Percentiles rank a stretch among this genome's conserved stretches.
phyloP scores from a whole-genome alignment of 495 filamentous ascomycete species.

The Neurospora sp. region DNA sequence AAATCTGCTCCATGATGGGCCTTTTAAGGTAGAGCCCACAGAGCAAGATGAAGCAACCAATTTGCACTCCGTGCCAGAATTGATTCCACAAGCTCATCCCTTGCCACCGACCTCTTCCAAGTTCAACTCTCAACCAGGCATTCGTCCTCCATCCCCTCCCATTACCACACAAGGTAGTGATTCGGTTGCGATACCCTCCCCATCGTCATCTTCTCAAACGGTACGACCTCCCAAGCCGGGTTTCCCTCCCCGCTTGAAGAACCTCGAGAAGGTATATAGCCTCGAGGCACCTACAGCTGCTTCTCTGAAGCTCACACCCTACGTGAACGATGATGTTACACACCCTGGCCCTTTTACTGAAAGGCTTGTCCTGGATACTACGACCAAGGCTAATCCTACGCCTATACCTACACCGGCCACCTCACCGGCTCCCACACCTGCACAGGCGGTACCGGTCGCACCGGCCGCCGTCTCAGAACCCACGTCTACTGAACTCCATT shows the following conservation, averaged over 20 bases:
- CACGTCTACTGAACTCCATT: slow-evolving; percentile 1
- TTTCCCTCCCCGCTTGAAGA: slow-evolving; percentile 7
- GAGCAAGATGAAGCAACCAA: background rate
- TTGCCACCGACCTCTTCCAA: background rate
- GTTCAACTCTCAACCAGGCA: background rate
- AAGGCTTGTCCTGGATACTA: slow-evolving; percentile 10
- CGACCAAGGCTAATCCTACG: slow-evolving; percentile 3
- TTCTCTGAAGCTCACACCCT: slow-evolving; percentile 12
- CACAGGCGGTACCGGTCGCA: background rate
- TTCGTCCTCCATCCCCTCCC: background rate
- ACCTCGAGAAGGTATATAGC: slow-evolving; percentile 14
- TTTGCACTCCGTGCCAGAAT: background rate
- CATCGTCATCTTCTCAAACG: background rate
- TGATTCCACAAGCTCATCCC: background rate
- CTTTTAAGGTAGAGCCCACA: background rate
- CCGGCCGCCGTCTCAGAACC: background rate
- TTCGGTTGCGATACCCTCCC: background rate
- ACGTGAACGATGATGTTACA: slow-evolving; percentile 13
- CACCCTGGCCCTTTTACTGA: slow-evolving; percentile 20
- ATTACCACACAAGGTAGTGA: background rate
- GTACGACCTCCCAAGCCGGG: background rate
- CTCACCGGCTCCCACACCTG: slow-evolving; percentile 1
- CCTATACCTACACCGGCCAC: slow-evolving; percentile 11
- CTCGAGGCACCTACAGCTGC: slow-evolving; percentile 9
- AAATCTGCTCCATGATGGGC: background rate